Conservation (phyloP, 164 flowering plant genomes). For the Vitis rotundifolia region DNA sequence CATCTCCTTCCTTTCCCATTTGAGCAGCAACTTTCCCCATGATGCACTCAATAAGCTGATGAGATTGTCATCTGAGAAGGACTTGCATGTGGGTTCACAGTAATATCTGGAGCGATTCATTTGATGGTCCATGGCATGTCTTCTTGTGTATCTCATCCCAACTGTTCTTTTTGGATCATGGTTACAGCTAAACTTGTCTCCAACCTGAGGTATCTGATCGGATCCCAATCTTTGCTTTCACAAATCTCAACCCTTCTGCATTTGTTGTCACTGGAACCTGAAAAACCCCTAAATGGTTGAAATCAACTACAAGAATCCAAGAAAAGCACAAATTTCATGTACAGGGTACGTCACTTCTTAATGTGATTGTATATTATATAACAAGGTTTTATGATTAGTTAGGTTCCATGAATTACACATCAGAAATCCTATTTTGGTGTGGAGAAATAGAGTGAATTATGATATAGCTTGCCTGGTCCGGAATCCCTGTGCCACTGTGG, state of each 20-base stretch:
- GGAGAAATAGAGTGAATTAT: not conserved
- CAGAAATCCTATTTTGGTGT: not conserved
- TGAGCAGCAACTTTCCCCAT: conserved; percentile 99
- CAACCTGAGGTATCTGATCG: conserved; percentile 91
- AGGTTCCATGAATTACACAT: not conserved
- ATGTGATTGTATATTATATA: not conserved
- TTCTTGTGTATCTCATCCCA: conserved; percentile 97
- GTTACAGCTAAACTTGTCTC: conserved; percentile 94
- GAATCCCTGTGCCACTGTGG: conserved; percentile 97
- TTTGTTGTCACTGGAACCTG: conserved; percentile 91
- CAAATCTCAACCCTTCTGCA: conserved; percentile 96
- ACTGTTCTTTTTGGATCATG: conserved; percentile 98
- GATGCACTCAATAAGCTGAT: conserved; percentile 97
- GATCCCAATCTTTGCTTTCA: conserved; percentile 87
- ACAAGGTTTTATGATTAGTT: not conserved
- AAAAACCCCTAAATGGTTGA: conserved; percentile 11
- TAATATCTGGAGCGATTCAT: conserved; percentile 92
- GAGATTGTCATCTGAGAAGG: conserved; percentile 98
- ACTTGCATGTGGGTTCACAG: conserved; percentile 96
- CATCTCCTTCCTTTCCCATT: conserved; percentile 97
- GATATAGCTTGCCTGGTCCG: conserved; percentile 66
- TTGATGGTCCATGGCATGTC: conserved; percentile 98
- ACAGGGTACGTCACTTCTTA: not conserved
- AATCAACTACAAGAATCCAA: not conserved
- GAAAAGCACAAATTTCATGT: not conserved